Conservation (phyloP, 345 rosid genomes). For the Orychophragmus violaceus region DNA sequence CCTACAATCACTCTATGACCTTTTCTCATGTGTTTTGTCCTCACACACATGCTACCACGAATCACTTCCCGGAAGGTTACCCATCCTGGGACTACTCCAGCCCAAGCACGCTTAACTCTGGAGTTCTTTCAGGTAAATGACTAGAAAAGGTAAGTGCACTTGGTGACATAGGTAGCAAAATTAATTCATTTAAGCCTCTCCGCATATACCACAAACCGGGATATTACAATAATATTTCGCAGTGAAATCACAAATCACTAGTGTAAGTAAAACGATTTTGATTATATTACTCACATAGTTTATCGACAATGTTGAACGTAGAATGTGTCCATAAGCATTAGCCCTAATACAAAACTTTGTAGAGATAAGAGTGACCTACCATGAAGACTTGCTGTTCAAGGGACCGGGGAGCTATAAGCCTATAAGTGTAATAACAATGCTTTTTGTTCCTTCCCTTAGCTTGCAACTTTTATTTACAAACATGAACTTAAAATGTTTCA, state of each 20-base stretch:
- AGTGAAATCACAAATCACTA: not conserved
- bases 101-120: too few relatives aligned
- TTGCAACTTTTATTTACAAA: slow-evolving; percentile 5
- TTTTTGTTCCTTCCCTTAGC: slow-evolving; percentile 5
- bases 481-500: slow-evolving; percentile 7
- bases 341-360: not conserved
- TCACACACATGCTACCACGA: too few relatives aligned
- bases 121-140: too few relatives aligned
- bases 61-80: too few relatives aligned
- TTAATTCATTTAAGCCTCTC: too few relatives aligned
- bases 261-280: not conserved
- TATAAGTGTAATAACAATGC: not conserved
- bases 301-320: not conserved
- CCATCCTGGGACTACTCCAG: too few relatives aligned
- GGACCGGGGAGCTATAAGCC: not conserved
- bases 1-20: too few relatives aligned
- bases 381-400: slow-evolving; percentile 3
- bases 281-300: not conserved
- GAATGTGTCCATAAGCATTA: not conserved
- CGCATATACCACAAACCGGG: too few relatives aligned
- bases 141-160: too few relatives aligned
- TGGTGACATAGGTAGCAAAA: too few relatives aligned
- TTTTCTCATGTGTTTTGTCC: too few relatives aligned
- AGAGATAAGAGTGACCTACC: not conserved
- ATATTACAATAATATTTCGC: too few relatives aligned